Evolutionary conservation across 108 stramenopile genomes (phyloP).

Genomic region (Aurantiochytrium sp.): DNA sequence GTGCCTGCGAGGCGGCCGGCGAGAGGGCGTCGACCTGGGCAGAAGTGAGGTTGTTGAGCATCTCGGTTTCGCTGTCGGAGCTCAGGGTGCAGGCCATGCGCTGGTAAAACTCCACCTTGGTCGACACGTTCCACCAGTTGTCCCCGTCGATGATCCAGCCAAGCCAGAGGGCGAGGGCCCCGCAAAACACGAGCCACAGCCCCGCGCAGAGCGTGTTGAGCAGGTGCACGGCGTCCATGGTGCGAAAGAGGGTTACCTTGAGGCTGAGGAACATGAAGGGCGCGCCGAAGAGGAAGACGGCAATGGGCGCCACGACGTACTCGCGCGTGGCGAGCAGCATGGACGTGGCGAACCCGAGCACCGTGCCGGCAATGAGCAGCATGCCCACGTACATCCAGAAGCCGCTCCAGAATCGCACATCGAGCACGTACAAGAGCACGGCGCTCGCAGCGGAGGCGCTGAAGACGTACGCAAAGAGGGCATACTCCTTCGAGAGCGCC

Average conservation of each 20-base stretch:
- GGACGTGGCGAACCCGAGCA: background rate
- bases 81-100: background rate
- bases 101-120: background rate
- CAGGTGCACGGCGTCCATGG: background rate
- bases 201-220: background rate
- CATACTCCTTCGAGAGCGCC: background rate
- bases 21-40: background rate
- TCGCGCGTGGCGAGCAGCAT: background rate
- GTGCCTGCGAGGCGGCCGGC: background rate
- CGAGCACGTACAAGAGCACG: background rate
- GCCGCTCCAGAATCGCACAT: constrained; percentile 12
- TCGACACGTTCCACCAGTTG: background rate
- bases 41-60: background rate
- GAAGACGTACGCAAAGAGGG: background rate
- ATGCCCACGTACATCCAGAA: background rate
- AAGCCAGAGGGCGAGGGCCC: background rate
- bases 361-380: background rate
- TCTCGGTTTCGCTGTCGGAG: background rate
- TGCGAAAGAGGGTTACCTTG: background rate
- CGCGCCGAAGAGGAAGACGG: constrained; percentile 22
- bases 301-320: background rate
- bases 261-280: background rate
- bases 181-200: background rate
- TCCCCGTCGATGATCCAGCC: background rate
- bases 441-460: background rate